phyloP scores from a whole-genome alignment of 2,329 filamentous ascomycete genomes.

The Paecilomyces fulvus region DNA sequence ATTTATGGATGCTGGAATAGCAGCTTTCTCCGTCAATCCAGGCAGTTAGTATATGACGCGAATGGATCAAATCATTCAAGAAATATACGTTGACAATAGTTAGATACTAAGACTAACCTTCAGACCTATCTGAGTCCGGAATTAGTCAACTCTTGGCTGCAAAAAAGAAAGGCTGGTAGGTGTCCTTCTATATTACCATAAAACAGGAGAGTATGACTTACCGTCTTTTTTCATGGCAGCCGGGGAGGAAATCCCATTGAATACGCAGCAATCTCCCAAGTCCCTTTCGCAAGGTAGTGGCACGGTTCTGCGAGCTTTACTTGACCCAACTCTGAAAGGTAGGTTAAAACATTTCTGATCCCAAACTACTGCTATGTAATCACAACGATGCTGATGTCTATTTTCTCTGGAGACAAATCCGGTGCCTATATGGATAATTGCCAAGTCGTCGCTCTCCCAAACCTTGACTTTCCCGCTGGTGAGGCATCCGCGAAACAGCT shows the following conservation, averaged over 20 bases:
- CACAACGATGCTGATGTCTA: neutral
- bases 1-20: slow-evolving; percentile 6
- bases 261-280: slow-evolving; percentile 16
- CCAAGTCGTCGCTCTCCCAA: slow-evolving; percentile 10
- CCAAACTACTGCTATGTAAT: neutral
- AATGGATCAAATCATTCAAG: neutral
- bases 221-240: slow-evolving; percentile 4
- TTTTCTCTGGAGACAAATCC: slow-evolving; percentile 9
- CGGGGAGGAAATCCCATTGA: slow-evolving; percentile 13
- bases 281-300: slow-evolving; percentile 15
- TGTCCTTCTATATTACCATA: neutral
- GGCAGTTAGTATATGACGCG: slow-evolving; percentile 14
- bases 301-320: slow-evolving; percentile 14
- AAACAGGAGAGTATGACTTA: neutral
- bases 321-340: slow-evolving; percentile 17
- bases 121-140: slow-evolving; percentile 13
- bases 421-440: slow-evolving; percentile 18
- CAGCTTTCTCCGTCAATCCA: slow-evolving; percentile 17
- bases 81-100: neutral
- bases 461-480: slow-evolving; percentile 19
- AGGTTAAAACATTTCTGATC: slow-evolving; percentile 1
- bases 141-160: slow-evolving; percentile 14
- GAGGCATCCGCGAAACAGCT: slow-evolving; percentile 18
- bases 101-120: slow-evolving; percentile 16
- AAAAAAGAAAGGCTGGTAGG: slow-evolving; percentile 15